phyloP scores from a whole-genome alignment of 805 yeast genomes.

The Lipomyces sp. region DNA sequence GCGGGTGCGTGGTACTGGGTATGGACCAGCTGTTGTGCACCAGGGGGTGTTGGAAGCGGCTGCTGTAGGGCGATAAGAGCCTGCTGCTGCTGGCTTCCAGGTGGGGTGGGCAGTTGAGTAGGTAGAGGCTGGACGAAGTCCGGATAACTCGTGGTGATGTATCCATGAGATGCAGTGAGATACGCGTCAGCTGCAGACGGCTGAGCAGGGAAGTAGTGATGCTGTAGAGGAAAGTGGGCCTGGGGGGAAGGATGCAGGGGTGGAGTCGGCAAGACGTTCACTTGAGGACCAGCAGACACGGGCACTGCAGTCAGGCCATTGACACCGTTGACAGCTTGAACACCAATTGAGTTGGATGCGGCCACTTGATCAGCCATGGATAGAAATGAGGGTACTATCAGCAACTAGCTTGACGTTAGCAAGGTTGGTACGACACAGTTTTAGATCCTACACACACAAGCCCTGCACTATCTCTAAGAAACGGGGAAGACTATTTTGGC shows the following conservation, averaged over 20 bases:
- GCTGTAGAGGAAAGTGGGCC: constrained; percentile 16
- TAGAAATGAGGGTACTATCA: neutral
- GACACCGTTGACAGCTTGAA: constrained; percentile 11
- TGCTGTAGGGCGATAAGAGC: constrained; percentile 11
- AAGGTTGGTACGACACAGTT: neutral
- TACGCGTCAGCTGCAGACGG: constrained; percentile 2
- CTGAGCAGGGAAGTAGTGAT: constrained; percentile 24
- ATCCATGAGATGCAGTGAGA: constrained; percentile 19
- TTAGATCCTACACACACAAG: neutral
- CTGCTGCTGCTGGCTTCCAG: constrained; percentile 13
- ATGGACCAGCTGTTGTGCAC: constrained; percentile 14
- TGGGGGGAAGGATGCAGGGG: constrained; percentile 20
- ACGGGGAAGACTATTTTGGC: too few species aligned
- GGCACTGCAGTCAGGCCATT: constrained; percentile 4
- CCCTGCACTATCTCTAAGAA: too few species aligned
- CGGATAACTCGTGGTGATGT: constrained; percentile 10
- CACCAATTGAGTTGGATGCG: constrained; percentile 5
- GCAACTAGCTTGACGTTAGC: neutral
- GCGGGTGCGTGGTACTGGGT: constrained; percentile 16
- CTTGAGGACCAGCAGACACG: constrained; percentile 8
- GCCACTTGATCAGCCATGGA: constrained; percentile 23
- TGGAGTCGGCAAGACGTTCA: constrained; percentile 22
- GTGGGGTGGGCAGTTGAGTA: constrained; percentile 25
- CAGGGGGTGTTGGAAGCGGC: constrained; percentile 29
- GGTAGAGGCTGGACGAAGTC: constrained; percentile 27